phyloP scores from a whole-genome alignment of 2,329 filamentous ascomycete genomes.

The Graphium sp. region DNA sequence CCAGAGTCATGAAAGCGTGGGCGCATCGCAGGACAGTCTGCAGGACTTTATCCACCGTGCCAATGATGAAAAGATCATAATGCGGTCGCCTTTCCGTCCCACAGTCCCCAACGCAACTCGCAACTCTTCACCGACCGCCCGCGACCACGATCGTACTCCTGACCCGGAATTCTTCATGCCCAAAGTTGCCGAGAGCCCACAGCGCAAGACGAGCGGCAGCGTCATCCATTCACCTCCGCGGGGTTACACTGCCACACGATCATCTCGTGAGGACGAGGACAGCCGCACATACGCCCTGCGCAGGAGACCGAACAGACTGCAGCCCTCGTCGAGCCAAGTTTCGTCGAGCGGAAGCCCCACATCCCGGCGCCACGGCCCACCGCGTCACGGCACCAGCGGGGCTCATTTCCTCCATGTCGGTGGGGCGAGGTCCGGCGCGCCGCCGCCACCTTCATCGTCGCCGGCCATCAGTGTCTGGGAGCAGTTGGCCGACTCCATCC shows the following conservation, averaged over 20 bases:
- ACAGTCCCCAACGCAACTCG: constrained; percentile 25
- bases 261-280: constrained; percentile 13
- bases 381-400: too few species aligned
- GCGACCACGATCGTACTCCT: constrained; percentile 18
- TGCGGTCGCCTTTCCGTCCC: constrained; percentile 36
- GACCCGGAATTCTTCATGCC: constrained; percentile 39
- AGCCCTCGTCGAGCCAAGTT: constrained; percentile 8
- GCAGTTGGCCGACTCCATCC: constrained; percentile 17
- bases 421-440: background rate
- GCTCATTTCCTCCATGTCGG: too few species aligned
- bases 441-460: background rate
- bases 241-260: too few species aligned
- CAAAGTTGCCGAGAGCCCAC: constrained; percentile 21
- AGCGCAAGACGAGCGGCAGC: constrained; percentile 16
- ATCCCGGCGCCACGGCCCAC: constrained; percentile 9
- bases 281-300: constrained; percentile 10
- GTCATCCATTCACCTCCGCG: too few species aligned
- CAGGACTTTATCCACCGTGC: constrained; percentile 33
- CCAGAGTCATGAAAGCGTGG: constrained; percentile 21
- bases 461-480: constrained; percentile 6
- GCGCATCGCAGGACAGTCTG: constrained; percentile 37
- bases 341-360: constrained; percentile 9
- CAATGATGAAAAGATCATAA: constrained; percentile 37
- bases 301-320: too few species aligned
- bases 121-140: constrained; percentile 8